Evolutionary conservation across 1,284 basidiomycete genomes (phyloP).

Genomic region (Papiliotrema laurentii): DNA sequence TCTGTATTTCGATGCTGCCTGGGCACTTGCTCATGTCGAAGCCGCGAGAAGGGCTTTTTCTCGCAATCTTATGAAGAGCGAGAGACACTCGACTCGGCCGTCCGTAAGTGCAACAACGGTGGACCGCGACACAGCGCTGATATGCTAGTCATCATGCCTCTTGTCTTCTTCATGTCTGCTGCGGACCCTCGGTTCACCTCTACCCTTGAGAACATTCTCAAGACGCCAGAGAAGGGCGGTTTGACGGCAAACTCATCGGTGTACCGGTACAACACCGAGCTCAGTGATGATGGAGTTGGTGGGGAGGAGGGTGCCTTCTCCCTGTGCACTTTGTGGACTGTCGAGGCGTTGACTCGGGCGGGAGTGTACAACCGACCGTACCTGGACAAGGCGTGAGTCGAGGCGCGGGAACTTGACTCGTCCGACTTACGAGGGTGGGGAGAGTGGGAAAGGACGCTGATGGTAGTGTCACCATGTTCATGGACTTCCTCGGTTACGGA

Average conservation of each 20-base stretch:
- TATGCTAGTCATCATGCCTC: constrained; percentile 12
- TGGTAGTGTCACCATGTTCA: constrained; percentile 38
- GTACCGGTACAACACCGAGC: constrained; percentile 63
- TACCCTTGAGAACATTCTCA: constrained; percentile 74
- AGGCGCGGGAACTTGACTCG: not conserved
- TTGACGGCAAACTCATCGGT: constrained; percentile 66
- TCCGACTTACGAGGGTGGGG: not conserved
- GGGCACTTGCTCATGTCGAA: constrained; percentile 1
- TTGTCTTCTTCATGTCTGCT: constrained; percentile 74
- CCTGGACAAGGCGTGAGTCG: constrained; percentile 57
- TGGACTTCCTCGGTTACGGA: constrained; percentile 57
- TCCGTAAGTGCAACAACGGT: constrained; percentile 51
- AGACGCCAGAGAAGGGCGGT: constrained; percentile 78
- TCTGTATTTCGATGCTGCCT: constrained; percentile 40
- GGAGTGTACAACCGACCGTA: constrained; percentile 67
- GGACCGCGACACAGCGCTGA: not conserved
- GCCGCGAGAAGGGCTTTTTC: constrained; percentile 38
- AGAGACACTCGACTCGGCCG: constrained; percentile 49
- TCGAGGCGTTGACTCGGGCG: constrained; percentile 80
- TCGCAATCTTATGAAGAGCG: constrained; percentile 50
- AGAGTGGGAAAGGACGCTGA: constrained; percentile 53
- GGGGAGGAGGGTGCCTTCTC: constrained; percentile 74
- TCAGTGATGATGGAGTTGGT: constrained; percentile 83
- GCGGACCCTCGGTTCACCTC: constrained; percentile 80
- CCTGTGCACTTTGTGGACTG: constrained; percentile 56